Base-by-base conservation (phyloP, 805 yeast genomes). In the Saccharomycopsis olivae region DNA sequence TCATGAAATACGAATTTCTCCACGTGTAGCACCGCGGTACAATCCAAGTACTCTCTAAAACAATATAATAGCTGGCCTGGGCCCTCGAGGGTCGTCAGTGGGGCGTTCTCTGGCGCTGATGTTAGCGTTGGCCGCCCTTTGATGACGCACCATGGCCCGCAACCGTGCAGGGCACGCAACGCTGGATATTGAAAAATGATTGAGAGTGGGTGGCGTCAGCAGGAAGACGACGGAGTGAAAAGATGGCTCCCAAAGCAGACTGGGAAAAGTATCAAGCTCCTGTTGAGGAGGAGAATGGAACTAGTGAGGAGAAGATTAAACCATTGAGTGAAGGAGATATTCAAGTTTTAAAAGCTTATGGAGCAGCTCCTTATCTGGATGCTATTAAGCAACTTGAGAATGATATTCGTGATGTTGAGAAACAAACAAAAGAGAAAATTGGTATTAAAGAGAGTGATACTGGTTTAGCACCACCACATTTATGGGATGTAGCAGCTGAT, bases 401-500 rank as follows among this genome's bases (percentile, higher is more conserved):
- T 53, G 98, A 92, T 61, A 70, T 94, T 53, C 81, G 82, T 55
- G 79, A 72, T 29, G 71, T 92, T 45, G 96, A 89, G 58, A 69
- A 73, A 17, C 75, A 87, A 50, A 94, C 94, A 53, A 89, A 89
- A 57, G 96, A 89, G 57, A 89, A 85, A 59, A 83, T 88, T 43
- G 98, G 99, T 35, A 71, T 83, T 51, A 83, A 84, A 56, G 99
- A 92, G 60, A 78, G 92, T 55, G 97, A 92, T 61, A 89, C 99
- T 1, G 99, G 99, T n/a, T 68, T 92, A 47, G 86, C 97, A 15
- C 88, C 95, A 38, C 95, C 96, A 5, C 94, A 85, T 55, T 65
- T 89, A 50, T 92, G 99, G 99, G 99, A 92, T 64, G 86, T 89
- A 35, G 75, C 78, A 69, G 97, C 96, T 20, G 99, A 92, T 63